phyloP scores from a whole-genome alignment of 176 grass and related monocot species.

The Phragmites australis region DNA sequence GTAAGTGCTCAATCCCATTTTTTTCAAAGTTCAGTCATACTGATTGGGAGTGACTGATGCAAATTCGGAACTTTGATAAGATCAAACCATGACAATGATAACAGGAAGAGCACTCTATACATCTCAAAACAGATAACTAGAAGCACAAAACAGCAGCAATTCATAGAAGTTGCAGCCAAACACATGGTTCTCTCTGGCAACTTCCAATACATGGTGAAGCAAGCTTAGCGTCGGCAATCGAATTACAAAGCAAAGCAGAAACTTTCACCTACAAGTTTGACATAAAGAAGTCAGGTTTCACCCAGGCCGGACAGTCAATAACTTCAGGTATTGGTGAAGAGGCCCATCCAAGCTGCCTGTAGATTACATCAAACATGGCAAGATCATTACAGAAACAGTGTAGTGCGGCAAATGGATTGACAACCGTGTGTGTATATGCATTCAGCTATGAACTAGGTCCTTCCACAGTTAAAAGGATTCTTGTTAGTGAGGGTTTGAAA shows the following conservation, averaged over 20 bases:
- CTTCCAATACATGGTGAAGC: neutral
- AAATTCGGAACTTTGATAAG: neutral
- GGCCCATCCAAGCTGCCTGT: slow-evolving; percentile 26
- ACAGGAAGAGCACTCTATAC: slow-evolving; percentile 10
- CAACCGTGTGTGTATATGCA: neutral
- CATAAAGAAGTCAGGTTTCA: neutral
- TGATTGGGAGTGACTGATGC: too few species aligned
- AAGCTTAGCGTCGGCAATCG: neutral
- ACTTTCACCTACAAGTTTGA: neutral
- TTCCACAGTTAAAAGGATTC: neutral
- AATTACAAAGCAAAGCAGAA: neutral
- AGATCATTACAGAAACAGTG: neutral
- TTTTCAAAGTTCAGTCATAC: too few species aligned
- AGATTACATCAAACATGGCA: neutral
- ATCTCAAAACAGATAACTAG: slow-evolving; percentile 21
- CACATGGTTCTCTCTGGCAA: neutral
- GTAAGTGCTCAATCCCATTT: too few species aligned
- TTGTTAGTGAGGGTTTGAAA: neutral
- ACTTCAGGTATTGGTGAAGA: neutral
- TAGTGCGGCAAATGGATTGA: neutral
- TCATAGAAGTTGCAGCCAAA: neutral
- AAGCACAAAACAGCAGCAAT: neutral
- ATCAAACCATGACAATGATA: neutral
- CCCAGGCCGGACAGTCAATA: neutral
- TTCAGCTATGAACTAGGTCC: too few species aligned